A percentile compares a stretch with the other conserved stretches of the same genome.
These are phyloP conservation scores for Vitis cinerea DNA, from an alignment of 164 flowering plant species.

Conservation along the genomic window DNA sequence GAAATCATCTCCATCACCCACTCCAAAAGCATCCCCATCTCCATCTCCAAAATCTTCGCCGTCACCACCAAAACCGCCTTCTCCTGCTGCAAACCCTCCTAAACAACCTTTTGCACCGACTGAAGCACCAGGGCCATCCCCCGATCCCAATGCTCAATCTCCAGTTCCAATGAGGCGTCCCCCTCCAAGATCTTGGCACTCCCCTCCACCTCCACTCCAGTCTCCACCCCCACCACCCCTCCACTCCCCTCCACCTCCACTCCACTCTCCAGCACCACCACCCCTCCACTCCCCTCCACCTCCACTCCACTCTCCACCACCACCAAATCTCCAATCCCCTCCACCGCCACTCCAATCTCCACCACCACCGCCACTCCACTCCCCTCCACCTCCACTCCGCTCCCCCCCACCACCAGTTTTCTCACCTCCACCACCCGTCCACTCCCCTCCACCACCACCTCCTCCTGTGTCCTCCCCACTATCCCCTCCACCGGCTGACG, in stretches of 20 bases:
- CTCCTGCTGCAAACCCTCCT: conserved; percentile 2
- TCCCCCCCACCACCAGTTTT: conserved; percentile 15
- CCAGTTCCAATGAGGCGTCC: neutral
- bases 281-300: conserved; percentile 7
- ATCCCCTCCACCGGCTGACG: conserved; percentile 14
- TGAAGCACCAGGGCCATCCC: too few relatives aligned
- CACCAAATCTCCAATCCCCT: conserved; percentile 9
- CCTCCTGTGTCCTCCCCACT: conserved; percentile 7
- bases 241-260: conserved; percentile 12
- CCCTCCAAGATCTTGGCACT: neutral
- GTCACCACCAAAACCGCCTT: conserved; percentile 8
- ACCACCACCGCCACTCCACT: conserved; percentile 5
- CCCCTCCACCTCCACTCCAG: conserved; percentile 12
- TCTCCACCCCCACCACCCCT: conserved; percentile 19
- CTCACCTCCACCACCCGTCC: conserved; percentile 12
- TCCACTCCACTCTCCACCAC: conserved; percentile 18
- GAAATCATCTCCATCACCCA: conserved; percentile 4
- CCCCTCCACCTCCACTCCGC: neutral
- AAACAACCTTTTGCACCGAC: neutral
- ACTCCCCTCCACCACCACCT: conserved; percentile 16
- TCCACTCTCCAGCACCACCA: conserved; percentile 18
- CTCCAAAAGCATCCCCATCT: conserved; percentile 5
- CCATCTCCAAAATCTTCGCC: neutral
- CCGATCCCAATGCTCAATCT: too few relatives aligned
- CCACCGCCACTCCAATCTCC: conserved; percentile 20